Percentiles rank a stretch among this genome's conserved stretches.
phyloP scores from a whole-genome alignment of 805 yeast species.

The Debaryomyces maramus region DNA sequence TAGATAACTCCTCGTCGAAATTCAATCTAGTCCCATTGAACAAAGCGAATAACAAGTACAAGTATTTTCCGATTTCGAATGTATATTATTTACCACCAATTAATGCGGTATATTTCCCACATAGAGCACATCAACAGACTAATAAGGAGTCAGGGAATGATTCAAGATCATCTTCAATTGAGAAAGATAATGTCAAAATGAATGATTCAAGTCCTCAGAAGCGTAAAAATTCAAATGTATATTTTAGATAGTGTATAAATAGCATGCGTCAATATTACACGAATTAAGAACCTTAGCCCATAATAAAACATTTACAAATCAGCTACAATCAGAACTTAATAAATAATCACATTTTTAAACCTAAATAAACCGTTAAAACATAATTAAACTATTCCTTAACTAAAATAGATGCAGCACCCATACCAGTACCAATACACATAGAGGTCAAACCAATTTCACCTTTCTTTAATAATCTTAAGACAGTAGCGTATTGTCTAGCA shows the following conservation, averaged over 20 bases:
- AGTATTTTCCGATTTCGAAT: slow-evolving; percentile 51
- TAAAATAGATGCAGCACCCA: slow-evolving; percentile 94
- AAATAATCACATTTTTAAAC: too few relatives aligned
- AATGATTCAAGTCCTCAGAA: slow-evolving; percentile 6
- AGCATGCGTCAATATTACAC: too few relatives aligned
- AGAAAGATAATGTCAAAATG: neutral
- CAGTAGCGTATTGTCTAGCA: slow-evolving; percentile 89
- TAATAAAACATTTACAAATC: too few relatives aligned
- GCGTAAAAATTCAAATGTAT: slow-evolving; percentile 26
- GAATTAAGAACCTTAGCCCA: too few relatives aligned
- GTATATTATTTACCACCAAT: slow-evolving; percentile 56
- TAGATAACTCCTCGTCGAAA: neutral
- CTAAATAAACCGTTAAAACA: too few relatives aligned
- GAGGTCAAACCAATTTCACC: slow-evolving; percentile 90
- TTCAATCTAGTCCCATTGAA: neutral
- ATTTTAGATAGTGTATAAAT: slow-evolving; percentile 17
- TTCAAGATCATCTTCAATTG: neutral
- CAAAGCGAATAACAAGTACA: slow-evolving; percentile 27
- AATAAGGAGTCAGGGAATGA: neutral
- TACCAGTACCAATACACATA: slow-evolving; percentile 98
- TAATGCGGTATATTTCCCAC: slow-evolving; percentile 56
- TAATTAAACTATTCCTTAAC: slow-evolving; percentile 61
- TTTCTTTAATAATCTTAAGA: slow-evolving; percentile 72
- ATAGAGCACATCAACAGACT: slow-evolving; percentile 46
- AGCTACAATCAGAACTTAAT: too few relatives aligned